These are phyloP conservation scores for Fusarium cyanostomum DNA, from an alignment of 2,329 filamentous ascomycete genomes.

Conservation along the genomic window DNA sequence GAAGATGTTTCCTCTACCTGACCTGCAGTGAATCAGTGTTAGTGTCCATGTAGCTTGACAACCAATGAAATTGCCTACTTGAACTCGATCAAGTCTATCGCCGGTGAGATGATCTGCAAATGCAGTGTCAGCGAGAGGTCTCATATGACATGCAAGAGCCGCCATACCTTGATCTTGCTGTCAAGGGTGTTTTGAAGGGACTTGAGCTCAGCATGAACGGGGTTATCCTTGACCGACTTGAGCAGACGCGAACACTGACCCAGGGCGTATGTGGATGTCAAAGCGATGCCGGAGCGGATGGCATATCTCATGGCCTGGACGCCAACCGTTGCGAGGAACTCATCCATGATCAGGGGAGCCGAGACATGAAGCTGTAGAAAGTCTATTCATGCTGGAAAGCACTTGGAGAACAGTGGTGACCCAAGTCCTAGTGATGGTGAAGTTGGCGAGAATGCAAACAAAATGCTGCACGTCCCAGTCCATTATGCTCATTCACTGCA, in stretches of 20 bases:
- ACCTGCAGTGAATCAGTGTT: conserved; percentile 48
- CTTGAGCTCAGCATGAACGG: conserved; percentile 74
- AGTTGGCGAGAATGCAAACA: neutral
- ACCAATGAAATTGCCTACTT: conserved; percentile 63
- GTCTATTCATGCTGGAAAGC: conserved; percentile 24
- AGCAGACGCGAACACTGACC: conserved; percentile 81
- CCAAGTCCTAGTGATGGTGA: neutral
- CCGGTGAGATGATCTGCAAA: conserved; percentile 81
- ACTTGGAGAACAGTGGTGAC: neutral
- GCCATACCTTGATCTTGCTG: conserved; percentile 82
- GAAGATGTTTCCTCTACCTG: conserved; percentile 62
- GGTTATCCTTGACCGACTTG: conserved; percentile 77
- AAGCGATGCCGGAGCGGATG: conserved; percentile 84
- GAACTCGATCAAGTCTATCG: conserved; percentile 91
- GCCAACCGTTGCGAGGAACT: conserved; percentile 62
- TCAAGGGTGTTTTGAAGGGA: conserved; percentile 78
- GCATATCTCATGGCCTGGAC: conserved; percentile 90
- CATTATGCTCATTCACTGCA: conserved; percentile 28
- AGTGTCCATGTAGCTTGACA: conserved; percentile 11
- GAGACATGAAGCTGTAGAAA: conserved; percentile 3
- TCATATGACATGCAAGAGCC: neutral
- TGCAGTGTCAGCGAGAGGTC: conserved; percentile 10
- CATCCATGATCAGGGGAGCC: conserved; percentile 69
- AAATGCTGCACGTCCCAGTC: conserved; percentile 20
- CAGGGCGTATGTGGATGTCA: conserved; percentile 88